A percentile compares a stretch with the other conserved stretches of the same genome.
These are phyloP conservation scores for Apium graveolens DNA, from an alignment of 129 eudicot species.

Conservation along the genomic window DNA sequence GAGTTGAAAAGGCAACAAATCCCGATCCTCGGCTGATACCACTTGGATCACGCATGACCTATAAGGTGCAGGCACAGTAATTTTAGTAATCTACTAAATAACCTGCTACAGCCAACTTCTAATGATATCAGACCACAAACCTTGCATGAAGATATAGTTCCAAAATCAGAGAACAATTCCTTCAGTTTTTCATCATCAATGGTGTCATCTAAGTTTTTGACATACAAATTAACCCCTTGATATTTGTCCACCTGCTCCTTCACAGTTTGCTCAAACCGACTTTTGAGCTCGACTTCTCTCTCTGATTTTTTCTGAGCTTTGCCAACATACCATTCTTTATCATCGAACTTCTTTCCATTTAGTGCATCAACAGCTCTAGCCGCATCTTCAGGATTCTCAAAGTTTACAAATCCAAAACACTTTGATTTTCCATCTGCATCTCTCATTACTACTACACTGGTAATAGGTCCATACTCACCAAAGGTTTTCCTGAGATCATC, in stretches of 20 bases:
- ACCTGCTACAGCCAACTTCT: neutral
- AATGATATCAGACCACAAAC: neutral
- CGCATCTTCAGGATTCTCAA: constrained; percentile 48
- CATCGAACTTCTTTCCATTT: constrained; percentile 37
- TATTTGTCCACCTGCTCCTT: constrained; percentile 42
- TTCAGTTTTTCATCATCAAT: constrained; percentile 41
- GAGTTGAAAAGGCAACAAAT: constrained; percentile 13
- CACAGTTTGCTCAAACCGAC: constrained; percentile 36
- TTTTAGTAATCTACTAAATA: neutral
- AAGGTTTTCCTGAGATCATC: constrained; percentile 34
- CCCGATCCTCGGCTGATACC: constrained; percentile 19
- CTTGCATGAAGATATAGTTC: constrained; percentile 37
- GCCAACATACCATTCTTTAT: constrained; percentile 45
- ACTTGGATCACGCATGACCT: constrained; percentile 62
- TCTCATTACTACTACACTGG: constrained; percentile 46
- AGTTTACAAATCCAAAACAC: constrained; percentile 46
- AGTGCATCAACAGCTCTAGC: constrained; percentile 48
- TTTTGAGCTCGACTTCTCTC: constrained; percentile 37
- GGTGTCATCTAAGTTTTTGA: constrained; percentile 44
- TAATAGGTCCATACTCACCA: constrained; percentile 38
- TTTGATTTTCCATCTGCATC: constrained; percentile 47
- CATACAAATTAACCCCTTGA: constrained; percentile 36
- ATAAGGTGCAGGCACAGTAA: neutral
- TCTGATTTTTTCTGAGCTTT: constrained; percentile 47
- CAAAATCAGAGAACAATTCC: constrained; percentile 38